Conservation (phyloP, 192 early-diverging fungal genomes). For the Entophlyctis luteolus region DNA sequence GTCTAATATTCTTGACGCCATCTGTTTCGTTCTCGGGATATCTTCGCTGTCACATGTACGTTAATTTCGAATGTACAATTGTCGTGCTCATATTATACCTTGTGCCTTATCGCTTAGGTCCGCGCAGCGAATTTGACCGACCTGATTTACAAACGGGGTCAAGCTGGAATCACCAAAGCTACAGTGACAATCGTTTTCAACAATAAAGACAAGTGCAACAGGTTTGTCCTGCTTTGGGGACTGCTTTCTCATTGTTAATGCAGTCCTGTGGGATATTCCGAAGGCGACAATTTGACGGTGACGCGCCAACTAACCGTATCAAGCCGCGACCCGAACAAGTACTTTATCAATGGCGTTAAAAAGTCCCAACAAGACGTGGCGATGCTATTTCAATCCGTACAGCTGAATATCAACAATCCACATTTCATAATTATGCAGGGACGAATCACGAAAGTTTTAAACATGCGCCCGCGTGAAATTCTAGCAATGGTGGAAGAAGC, state of each 20-base stretch:
- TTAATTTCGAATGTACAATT: background rate
- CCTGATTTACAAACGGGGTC: conserved; percentile 97
- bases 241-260: conserved; percentile 7
- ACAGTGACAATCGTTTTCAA: conserved; percentile 96
- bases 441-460: conserved; percentile 97
- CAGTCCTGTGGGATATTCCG: conserved; percentile 84
- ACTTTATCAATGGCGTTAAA: conserved; percentile 90
- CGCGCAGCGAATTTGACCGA: conserved; percentile 91
- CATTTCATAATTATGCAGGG: conserved; percentile 99
- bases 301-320: conserved; percentile 91
- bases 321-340: conserved; percentile 93
- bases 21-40: conserved; percentile 98
- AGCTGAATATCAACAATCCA: conserved; percentile 98
- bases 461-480: conserved; percentile 96
- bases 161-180: conserved; percentile 96
- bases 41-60: conserved; percentile 82
- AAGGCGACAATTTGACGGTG: conserved; percentile 82
- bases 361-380: conserved; percentile 85
- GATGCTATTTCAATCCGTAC: conserved; percentile 93
- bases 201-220: conserved; percentile 75
- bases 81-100: background rate
- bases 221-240: too few relatives aligned
- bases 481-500: conserved; percentile 99
- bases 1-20: conserved; percentile 96
- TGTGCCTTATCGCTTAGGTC: conserved; percentile 48